A percentile compares a stretch with the other conserved stretches of the same genome.
phyloP scores from a whole-genome alignment of 2,329 filamentous ascomycete species.

The Aspergillus spinulosporus region DNA sequence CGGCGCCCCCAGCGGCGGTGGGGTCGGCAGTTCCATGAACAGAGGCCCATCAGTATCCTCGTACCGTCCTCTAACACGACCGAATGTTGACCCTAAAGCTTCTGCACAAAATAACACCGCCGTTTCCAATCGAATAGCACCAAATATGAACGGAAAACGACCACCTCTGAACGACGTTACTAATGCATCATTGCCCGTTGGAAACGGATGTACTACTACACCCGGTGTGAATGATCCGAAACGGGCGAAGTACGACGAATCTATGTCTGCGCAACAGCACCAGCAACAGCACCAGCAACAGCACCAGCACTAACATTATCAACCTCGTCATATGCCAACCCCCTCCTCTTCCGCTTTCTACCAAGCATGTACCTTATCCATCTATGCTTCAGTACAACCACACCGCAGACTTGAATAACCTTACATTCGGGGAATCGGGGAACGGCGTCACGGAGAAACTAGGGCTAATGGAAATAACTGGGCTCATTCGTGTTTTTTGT shows the following conservation, averaged over 20 bases:
- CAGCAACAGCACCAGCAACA: conserved; percentile 9
- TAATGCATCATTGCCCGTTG: conserved; percentile 33
- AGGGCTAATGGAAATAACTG: neutral
- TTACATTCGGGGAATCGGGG: conserved; percentile 3
- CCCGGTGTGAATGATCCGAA: conserved; percentile 34
- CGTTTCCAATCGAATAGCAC: conserved; percentile 24
- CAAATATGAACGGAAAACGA: conserved; percentile 43
- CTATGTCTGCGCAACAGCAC: conserved; percentile 18
- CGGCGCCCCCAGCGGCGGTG: conserved; percentile 34
- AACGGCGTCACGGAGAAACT: neutral
- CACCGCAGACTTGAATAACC: neutral
- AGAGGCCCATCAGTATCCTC: conserved; percentile 40
- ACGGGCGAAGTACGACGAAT: conserved; percentile 31
- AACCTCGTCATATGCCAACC: neutral
- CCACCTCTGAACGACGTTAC: conserved; percentile 48
- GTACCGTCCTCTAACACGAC: conserved; percentile 48
- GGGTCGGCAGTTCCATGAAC: conserved; percentile 34
- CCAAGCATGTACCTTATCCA: neutral
- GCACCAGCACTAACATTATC: conserved; percentile 12
- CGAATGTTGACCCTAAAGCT: conserved; percentile 34
- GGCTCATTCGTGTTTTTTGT: neutral
- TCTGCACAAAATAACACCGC: conserved; percentile 20
- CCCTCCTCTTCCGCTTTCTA: neutral
- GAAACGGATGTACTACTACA: conserved; percentile 26
- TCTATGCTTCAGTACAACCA: neutral